Base-by-base conservation (phyloP, 108 stramenopile genomes). In the Craspedostauros australis region DNA sequence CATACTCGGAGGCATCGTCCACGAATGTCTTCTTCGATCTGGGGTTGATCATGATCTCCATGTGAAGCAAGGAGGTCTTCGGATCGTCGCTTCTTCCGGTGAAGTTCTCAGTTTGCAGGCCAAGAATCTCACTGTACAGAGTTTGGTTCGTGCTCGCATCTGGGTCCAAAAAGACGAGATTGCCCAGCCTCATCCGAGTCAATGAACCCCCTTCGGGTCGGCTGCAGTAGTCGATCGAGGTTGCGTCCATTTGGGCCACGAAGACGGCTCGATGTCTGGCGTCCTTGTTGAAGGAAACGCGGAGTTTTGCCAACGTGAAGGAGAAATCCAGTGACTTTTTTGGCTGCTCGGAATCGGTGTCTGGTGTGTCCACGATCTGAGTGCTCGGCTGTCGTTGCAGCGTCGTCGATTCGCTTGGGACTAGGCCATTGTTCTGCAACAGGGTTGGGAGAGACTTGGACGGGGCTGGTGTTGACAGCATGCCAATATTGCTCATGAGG, bases 231-330 rank as follows among this genome's bases (percentile, higher is more conserved):
- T 40, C 42, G 20, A 81, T 32, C 3, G 57, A 39, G 1, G 80
- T 84, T 21, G 54, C 28, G 39, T 84, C 77, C 82, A 88, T 81
- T 57, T 88, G 79, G 39, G 77, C 82, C 24, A 61, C 54, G 27
- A 88, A 40, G 3, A 88, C 33, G 36, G 79, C 71, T 6, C 82
- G 72, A 42, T 65, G 71, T 25, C 80, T 47, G 22, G 68, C 53
- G 30, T 84, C 82, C 54, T 84, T 88, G 64, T 84, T 84, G 64
- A 84, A 84, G 44, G 47, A 64, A 7, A 88, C 68, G 11, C 68
- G 58, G 14, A 88, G 52, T 53, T 71, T 82, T 0, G 74, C 59
- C 6, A 88, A 64, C 44, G 52, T 48, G 57, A 87, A 83, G 11
- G 41, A 32, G 11, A 80, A 27, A 27, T 66, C 61, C 24, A 68